Evolutionary conservation across 164 flowering plant species (phyloP).

Genomic region (Akebia trifoliata): DNA sequence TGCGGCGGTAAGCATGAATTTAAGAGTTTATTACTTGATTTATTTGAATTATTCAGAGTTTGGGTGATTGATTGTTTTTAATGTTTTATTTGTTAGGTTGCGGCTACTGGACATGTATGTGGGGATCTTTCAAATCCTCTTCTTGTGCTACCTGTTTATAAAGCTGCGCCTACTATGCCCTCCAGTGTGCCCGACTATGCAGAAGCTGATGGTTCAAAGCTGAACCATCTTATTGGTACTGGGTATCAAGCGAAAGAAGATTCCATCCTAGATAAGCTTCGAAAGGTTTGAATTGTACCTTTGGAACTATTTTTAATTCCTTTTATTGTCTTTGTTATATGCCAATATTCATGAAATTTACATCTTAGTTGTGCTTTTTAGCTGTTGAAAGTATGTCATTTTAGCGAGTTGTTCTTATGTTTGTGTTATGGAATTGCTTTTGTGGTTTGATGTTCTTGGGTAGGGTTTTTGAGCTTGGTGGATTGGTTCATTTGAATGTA

Average conservation of each 20-base stretch:
- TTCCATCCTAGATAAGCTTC: slow-evolving; percentile 57
- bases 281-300: slow-evolving; percentile 36
- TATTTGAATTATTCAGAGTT: neutral
- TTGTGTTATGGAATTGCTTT: no score
- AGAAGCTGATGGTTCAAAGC: slow-evolving; percentile 30
- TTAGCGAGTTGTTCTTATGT: no score
- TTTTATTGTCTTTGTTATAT: neutral
- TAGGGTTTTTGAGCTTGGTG: no score
- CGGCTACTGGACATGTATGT: slow-evolving; percentile 45
- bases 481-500: no score
- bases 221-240: slow-evolving; percentile 51
- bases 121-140: slow-evolving; percentile 71
- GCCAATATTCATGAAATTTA: neutral
- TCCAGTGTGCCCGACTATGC: slow-evolving; percentile 18
- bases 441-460: no score
- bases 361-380: neutral
- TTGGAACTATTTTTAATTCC: neutral
- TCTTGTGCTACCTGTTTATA: slow-evolving; percentile 59
- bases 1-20: slow-evolving; percentile 50
- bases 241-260: slow-evolving; percentile 67
- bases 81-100: slow-evolving; percentile 34
- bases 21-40: neutral
- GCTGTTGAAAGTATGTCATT: no score
- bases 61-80: neutral
- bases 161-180: slow-evolving; percentile 24